Percentiles rank a stretch among this genome's conserved stretches.
phyloP scores from a whole-genome alignment of 2,329 filamentous ascomycete genomes.

The Penicillium sp. region DNA sequence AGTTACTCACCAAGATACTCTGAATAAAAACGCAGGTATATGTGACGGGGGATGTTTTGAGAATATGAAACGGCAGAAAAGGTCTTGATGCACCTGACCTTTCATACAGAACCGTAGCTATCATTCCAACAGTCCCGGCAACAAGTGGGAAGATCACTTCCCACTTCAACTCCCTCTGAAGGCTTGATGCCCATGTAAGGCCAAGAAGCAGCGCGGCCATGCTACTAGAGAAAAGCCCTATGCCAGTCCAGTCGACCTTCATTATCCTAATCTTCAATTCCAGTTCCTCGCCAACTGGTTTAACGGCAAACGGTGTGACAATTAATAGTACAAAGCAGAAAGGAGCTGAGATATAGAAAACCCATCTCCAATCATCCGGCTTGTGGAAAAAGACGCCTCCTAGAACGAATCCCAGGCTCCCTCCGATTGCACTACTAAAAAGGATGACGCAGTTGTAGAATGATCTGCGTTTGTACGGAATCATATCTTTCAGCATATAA shows the following conservation, averaged over 20 bases:
- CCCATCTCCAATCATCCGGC: constrained; percentile 7
- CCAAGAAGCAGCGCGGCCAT: constrained; percentile 6
- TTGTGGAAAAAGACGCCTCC: constrained; percentile 1
- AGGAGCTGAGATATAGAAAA: constrained; percentile 12
- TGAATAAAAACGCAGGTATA: constrained; percentile 11
- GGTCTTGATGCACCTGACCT: constrained; percentile 7
- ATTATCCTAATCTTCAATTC: constrained; percentile 3
- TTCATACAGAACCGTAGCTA: constrained; percentile 8
- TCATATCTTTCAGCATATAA: constrained; percentile 9
- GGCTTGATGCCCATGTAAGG: constrained; percentile 2
- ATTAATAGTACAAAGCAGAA: constrained; percentile 3
- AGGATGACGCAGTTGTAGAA: constrained; percentile 10
- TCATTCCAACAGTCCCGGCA: constrained; percentile 2
- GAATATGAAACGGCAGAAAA: neutral
- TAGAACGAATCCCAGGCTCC: neutral
- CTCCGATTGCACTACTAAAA: constrained; percentile 2
- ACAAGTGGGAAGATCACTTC: constrained; percentile 1
- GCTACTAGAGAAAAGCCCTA: constrained; percentile 5
- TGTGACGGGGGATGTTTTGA: constrained; percentile 3
- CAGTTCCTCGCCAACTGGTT: constrained; percentile 5
- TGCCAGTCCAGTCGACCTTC: constrained; percentile 13
- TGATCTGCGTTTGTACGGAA: neutral
- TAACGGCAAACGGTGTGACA: neutral
- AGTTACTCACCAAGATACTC: constrained; percentile 10
- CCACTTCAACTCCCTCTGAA: neutral